Percentiles rank a stretch among this genome's conserved stretches.
Evolutionary conservation across 331 rosid genomes (phyloP).

Genomic region (Arachis monticola): DNA sequence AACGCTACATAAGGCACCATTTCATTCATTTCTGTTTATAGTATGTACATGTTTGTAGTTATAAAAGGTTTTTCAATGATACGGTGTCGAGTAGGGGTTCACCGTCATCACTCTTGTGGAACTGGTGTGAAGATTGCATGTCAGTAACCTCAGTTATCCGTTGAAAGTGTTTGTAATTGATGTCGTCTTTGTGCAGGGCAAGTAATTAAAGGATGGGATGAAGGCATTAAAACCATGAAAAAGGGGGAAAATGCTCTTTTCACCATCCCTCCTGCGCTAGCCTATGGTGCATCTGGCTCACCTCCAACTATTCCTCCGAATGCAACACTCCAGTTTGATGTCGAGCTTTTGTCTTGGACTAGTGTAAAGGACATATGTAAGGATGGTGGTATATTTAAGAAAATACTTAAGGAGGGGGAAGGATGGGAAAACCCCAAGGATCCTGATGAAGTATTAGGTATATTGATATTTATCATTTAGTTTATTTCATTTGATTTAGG

Average conservation of each 20-base stretch:
- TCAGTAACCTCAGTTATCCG: background rate
- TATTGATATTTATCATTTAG: background rate
- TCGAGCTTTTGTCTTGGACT: slow-evolving; percentile 91
- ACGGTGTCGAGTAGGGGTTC: no score
- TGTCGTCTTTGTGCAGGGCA: slow-evolving; percentile 62
- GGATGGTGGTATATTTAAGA: slow-evolving; percentile 93
- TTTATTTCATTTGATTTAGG: slow-evolving; percentile 22
- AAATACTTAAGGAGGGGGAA: slow-evolving; percentile 75
- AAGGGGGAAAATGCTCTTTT: slow-evolving; percentile 86
- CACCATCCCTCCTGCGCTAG: slow-evolving; percentile 87
- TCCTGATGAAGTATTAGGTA: slow-evolving; percentile 88
- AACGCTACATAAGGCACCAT: no score
- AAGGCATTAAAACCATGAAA: slow-evolving; percentile 92
- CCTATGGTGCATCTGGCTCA: slow-evolving; percentile 85
- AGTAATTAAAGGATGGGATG: slow-evolving; percentile 97
- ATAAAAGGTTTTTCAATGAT: no score
- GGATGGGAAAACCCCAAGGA: slow-evolving; percentile 96
- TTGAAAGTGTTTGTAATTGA: background rate
- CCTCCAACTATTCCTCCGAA: slow-evolving; percentile 90
- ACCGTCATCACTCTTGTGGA: no score
- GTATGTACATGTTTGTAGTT: no score
- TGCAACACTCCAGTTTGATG: slow-evolving; percentile 84
- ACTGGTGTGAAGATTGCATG: no score
- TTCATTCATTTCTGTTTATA: no score
- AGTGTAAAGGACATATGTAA: slow-evolving; percentile 85